Base-by-base conservation (phyloP, 2,329 filamentous ascomycete species). In the Malbranchea cinnamomea region DNA sequence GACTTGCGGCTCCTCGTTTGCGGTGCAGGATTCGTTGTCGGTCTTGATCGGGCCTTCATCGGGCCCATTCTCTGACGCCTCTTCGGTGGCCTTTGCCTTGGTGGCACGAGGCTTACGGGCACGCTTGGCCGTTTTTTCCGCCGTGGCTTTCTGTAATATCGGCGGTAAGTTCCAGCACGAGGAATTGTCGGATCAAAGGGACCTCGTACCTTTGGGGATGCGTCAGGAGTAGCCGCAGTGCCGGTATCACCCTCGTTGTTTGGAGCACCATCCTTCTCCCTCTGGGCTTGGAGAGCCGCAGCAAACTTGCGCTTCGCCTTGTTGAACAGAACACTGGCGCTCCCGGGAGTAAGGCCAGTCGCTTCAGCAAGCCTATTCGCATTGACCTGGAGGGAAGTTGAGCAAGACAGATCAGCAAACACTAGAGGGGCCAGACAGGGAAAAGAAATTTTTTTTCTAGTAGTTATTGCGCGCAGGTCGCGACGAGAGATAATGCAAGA, bases 241-340 rank as follows among this genome's bases (percentile, higher is more conserved):
- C 23, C 31, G 18, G 12, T 28, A 9, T 28, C 31, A 13, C 23
- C 36, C 4, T 28, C 28, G 18, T 4, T 21, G 5, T 8, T 16
- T 14, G 21, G 14, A 15, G 21, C 17, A 22, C 19, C 34, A 3
- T 5, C 26, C n/a, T n/a, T n/a, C n/a, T n/a, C n/a, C n/a, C n/a
- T n/a, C n/a, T n/a, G n/a, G 16, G 11, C 13, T 21, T 35, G 23
- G n/a, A 29, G 11, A 5, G 30, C 17, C 0, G 39, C 37, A 4
- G 42, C 10, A 24, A 62, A 32, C 39, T 57, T 60, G 34, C 51
- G 53, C 32, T 49, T 57, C 7, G 54, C 45, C 7, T 43, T 45
- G 20, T 41, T 38, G 37, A 52, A 61, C 10, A 47, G 36, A n/a
- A 49, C 45, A 9, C 38, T 42, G 3, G 57, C 58, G 2, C n/a